Conservation (phyloP, 2,329 filamentous ascomycete genomes). For the Exophiala sp. region DNA sequence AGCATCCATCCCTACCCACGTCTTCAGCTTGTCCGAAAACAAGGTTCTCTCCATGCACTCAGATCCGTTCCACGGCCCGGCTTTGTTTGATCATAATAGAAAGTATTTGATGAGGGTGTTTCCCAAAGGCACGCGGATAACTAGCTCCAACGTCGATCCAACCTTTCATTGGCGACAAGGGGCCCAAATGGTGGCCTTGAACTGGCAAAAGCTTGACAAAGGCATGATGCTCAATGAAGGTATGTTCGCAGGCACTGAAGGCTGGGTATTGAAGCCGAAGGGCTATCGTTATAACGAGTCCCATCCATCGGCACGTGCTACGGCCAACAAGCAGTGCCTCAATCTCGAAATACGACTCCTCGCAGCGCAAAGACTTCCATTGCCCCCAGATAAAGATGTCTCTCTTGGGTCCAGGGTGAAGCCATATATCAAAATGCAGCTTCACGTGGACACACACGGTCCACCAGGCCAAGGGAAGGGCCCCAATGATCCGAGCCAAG, state of each 20-base stretch:
- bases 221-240: slow-evolving; percentile 95
- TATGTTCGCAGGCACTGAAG: slow-evolving; percentile 75
- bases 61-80: slow-evolving; percentile 45
- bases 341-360: slow-evolving; percentile 66
- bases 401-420: slow-evolving; percentile 49
- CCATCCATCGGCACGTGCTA: neutral
- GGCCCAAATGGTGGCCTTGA: slow-evolving; percentile 84
- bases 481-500: slow-evolving; percentile 48
- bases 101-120: slow-evolving; percentile 81
- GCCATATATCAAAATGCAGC: slow-evolving; percentile 70
- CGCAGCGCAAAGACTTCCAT: slow-evolving; percentile 68
- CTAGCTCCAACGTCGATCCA: slow-evolving; percentile 82
- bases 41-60: slow-evolving; percentile 60
- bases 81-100: slow-evolving; percentile 75
- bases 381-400: slow-evolving; percentile 49
- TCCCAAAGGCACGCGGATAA: slow-evolving; percentile 72
- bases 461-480: slow-evolving; percentile 37
- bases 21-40: slow-evolving; percentile 60
- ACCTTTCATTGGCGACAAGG: slow-evolving; percentile 80
- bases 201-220: slow-evolving; percentile 87
- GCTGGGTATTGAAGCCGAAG: slow-evolving; percentile 79
- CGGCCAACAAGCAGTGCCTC: slow-evolving; percentile 51
- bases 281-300: slow-evolving; percentile 54
- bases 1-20: slow-evolving; percentile 52
- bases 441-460: slow-evolving; percentile 67